Evolutionary conservation across 2,329 filamentous ascomycete genomes (phyloP).

Genomic region (Fusarium fracticaudum): DNA sequence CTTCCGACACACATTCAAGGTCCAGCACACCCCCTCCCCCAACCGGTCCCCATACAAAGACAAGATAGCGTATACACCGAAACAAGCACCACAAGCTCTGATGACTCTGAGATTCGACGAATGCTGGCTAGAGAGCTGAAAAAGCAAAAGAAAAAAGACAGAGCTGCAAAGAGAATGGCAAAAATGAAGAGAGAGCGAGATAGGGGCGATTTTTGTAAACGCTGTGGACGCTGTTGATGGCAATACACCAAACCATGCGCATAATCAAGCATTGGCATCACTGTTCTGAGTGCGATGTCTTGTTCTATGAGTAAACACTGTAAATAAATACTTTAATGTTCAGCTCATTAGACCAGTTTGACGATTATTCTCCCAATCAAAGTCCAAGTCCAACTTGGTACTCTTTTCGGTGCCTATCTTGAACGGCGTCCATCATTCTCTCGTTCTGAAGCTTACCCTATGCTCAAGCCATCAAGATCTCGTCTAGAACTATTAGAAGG

Average conservation of each 20-base stretch:
- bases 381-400: background rate
- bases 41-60: background rate
- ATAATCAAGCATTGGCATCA: background rate
- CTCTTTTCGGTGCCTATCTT: too few relatives aligned
- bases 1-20: rapidly evolving
- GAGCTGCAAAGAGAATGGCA: background rate
- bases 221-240: background rate
- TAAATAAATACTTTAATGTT: too few relatives aligned
- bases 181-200: background rate
- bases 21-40: too few relatives aligned
- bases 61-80: background rate
- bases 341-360: background rate
- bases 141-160: background rate
- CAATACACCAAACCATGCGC: too few relatives aligned
- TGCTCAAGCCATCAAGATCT: too few relatives aligned
- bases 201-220: background rate
- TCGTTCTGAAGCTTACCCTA: too few relatives aligned
- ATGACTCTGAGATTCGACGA: background rate
- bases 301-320: too few relatives aligned
- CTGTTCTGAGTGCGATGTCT: too few relatives aligned
- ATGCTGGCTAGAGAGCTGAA: background rate
- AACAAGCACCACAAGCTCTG: background rate
- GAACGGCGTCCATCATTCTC: too few relatives aligned
- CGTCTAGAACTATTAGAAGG: too few relatives aligned
- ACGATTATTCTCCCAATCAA: rapidly evolving